phyloP scores from a whole-genome alignment of 2,329 filamentous ascomycete genomes.

The Aspergillus amoenus region DNA sequence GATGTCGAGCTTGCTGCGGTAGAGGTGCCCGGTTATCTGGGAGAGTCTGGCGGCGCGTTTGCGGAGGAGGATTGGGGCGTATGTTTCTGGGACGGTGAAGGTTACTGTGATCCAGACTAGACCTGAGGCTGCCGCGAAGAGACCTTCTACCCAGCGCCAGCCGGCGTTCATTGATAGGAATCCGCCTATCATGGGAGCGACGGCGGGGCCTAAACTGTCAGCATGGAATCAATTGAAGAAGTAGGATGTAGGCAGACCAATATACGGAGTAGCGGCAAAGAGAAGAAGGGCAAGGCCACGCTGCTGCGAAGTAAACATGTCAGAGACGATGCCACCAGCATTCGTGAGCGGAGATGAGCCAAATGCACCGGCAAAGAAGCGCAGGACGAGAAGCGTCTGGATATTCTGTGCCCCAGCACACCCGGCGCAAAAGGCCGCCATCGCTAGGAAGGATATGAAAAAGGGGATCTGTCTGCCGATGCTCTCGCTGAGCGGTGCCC shows the following conservation, averaged over 20 bases:
- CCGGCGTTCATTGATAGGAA: slow-evolving; percentile 64
- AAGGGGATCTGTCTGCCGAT: slow-evolving; percentile 39
- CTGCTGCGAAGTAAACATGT: slow-evolving; percentile 57
- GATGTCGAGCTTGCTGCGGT: slow-evolving; percentile 42
- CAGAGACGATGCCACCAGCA: slow-evolving; percentile 61
- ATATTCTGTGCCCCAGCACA: slow-evolving; percentile 59
- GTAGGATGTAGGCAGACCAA: too few relatives aligned
- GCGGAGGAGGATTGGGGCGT: slow-evolving; percentile 53
- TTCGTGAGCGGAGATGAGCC: slow-evolving; percentile 64
- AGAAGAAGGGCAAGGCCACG: slow-evolving; percentile 60
- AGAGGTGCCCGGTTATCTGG: slow-evolving; percentile 51
- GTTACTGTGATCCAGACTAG: slow-evolving; percentile 50
- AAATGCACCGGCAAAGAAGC: slow-evolving; percentile 66
- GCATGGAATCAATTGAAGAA: neutral
- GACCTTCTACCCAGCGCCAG: slow-evolving; percentile 68
- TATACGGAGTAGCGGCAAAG: slow-evolving; percentile 63
- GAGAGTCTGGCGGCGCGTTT: slow-evolving; percentile 49
- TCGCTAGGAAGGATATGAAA: slow-evolving; percentile 33
- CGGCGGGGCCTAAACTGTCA: slow-evolving; percentile 50
- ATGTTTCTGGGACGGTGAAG: slow-evolving; percentile 39
- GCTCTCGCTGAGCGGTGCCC: slow-evolving; percentile 42
- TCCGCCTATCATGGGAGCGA: slow-evolving; percentile 65
- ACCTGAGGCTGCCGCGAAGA: slow-evolving; percentile 64
- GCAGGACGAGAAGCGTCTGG: slow-evolving; percentile 60
- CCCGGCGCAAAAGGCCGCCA: slow-evolving; percentile 63